Conservation (phyloP, 805 yeast species). For the Ogataea saltuana region DNA sequence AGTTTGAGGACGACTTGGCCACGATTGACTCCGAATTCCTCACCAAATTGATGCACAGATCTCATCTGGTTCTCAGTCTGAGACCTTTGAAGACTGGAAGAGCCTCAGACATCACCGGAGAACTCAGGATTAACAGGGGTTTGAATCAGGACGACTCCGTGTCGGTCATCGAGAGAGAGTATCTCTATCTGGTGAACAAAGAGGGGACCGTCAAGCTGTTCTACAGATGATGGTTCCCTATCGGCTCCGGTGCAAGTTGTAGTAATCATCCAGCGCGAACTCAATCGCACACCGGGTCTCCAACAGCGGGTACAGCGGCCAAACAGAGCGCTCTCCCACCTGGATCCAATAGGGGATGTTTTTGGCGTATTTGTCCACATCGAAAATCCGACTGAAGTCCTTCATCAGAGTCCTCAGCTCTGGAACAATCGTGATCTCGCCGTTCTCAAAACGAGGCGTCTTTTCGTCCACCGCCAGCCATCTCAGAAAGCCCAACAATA, state of each 20-base stretch:
- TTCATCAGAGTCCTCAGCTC: conserved; percentile 68
- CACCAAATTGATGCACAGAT: conserved; percentile 48
- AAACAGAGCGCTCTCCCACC: conserved; percentile 89
- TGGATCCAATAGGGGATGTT: conserved; percentile 87
- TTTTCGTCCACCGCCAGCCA: conserved; percentile 85
- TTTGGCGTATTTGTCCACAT: conserved; percentile 64
- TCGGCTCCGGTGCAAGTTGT: conserved; percentile 37
- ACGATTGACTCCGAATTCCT: conserved; percentile 48
- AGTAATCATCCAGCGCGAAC: conserved; percentile 79
- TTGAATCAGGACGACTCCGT: conserved; percentile 31
- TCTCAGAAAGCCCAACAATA: conserved; percentile 67
- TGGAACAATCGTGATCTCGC: conserved; percentile 90
- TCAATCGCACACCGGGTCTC: conserved; percentile 91
- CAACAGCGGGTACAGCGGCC: conserved; percentile 85
- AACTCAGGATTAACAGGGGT: conserved; percentile 61
- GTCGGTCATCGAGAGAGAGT: conserved; percentile 57
- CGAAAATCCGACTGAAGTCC: conserved; percentile 76
- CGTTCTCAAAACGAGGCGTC: conserved; percentile 68
- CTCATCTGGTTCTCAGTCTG: conserved; percentile 54
- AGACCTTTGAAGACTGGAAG: conserved; percentile 76
- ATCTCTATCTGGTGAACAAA: conserved; percentile 57
- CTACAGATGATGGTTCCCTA: conserved; percentile 37
- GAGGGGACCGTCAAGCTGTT: conserved; percentile 51
- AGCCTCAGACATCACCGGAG: conserved; percentile 81
- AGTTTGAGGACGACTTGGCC: conserved; percentile 23